Conservation (phyloP, 1,284 basidiomycete genomes). For the Phellinidium pouzarii region DNA sequence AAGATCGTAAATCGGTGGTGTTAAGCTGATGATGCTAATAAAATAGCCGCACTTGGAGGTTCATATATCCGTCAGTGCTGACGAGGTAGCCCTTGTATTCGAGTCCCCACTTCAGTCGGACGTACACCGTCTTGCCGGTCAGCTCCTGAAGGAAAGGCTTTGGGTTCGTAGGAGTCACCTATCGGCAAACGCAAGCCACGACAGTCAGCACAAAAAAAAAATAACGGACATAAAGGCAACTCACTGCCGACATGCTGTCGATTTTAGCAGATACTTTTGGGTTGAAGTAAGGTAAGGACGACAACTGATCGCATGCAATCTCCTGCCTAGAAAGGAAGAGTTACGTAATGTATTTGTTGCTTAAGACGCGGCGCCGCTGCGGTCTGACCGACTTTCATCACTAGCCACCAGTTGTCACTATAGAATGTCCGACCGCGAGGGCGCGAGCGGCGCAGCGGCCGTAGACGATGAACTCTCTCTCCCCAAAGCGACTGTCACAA, state of each 20-base stretch:
- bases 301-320: not conserved
- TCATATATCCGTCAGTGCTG: constrained; percentile 99
- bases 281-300: too few species aligned
- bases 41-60: constrained; percentile 87
- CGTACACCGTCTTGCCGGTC: constrained; percentile 94
- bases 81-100: constrained; percentile 99
- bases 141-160: constrained; percentile 98
- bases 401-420: constrained; percentile 3
- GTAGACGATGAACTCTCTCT: constrained; percentile 89
- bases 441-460: constrained; percentile 52
- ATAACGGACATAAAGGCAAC: constrained; percentile 21
- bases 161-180: constrained; percentile 94
- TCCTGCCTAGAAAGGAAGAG: not conserved
- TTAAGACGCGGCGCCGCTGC: too few species aligned
- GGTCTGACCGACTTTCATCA: not conserved
- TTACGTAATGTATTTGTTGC: constrained; percentile 12
- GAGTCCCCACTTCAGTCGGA: constrained; percentile 97
- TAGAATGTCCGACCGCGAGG: constrained; percentile 83
- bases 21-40: too few species aligned
- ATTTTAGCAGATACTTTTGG: constrained; percentile 23
- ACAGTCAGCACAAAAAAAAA: not conserved
- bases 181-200: not conserved
- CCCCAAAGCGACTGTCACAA: constrained; percentile 95
- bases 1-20: too few species aligned
- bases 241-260: constrained; percentile 51